Conservation (phyloP, 495 filamentous ascomycete species). For the Massariosphaeria phaeospora region DNA sequence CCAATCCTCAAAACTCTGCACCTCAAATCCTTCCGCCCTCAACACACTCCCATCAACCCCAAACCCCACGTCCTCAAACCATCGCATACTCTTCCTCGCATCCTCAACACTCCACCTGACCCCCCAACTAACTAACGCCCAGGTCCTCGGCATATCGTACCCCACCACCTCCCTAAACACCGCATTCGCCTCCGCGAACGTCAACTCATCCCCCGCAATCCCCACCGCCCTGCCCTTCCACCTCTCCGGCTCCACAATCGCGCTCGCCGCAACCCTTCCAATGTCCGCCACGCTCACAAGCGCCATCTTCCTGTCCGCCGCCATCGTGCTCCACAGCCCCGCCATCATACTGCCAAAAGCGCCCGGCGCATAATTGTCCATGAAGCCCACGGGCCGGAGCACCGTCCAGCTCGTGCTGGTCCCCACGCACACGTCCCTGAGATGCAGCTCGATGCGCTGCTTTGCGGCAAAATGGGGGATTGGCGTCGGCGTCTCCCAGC, state of each 20-base stretch:
- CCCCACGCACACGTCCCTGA: constrained; percentile 36
- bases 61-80: not conserved
- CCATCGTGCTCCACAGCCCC: not conserved
- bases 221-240: not conserved
- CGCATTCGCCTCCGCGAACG: not conserved
- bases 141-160: not conserved
- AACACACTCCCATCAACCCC: not conserved
- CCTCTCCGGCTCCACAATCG: not conserved
- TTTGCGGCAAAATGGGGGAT: constrained; percentile 60
- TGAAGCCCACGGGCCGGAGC: not conserved
- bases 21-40: not conserved
- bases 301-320: not conserved
- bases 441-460: constrained; percentile 57
- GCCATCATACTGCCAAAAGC: not conserved
- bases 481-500: constrained; percentile 52
- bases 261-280: not conserved
- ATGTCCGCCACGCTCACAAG: not conserved
- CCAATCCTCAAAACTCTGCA: not conserved
- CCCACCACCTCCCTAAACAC: not conserved
- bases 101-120: not conserved
- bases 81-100: not conserved
- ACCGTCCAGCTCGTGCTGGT: not conserved
- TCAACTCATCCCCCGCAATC: not conserved
- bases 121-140: not conserved
- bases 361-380: not conserved